These are phyloP conservation scores for Naganishia vaughanmartiniae DNA, from an alignment of 768 basidiomycete species.

Conservation along the genomic window DNA sequence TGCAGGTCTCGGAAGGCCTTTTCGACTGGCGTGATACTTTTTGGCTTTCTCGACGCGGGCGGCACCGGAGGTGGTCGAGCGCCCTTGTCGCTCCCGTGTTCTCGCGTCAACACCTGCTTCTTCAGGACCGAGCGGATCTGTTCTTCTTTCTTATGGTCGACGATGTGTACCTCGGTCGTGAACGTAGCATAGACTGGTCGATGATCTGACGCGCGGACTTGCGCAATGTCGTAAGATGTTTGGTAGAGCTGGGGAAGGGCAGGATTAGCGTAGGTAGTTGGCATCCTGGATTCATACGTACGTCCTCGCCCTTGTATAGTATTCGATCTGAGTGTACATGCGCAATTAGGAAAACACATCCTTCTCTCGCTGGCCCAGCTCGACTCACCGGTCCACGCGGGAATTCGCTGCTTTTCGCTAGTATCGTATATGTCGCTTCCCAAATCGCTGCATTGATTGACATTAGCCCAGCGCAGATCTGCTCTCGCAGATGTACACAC, in stretches of 20 bases:
- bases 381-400: constrained; percentile 87
- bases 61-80: constrained; percentile 10
- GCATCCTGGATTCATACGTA: constrained; percentile 23
- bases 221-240: constrained; percentile 75
- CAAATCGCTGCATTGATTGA: constrained; percentile 45
- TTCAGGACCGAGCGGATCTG: constrained; percentile 54
- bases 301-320: constrained; percentile 68
- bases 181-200: constrained; percentile 89
- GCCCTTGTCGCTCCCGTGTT: not conserved
- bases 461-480: constrained; percentile 14
- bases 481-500: constrained; percentile 59
- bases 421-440: constrained; percentile 81
- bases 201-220: constrained; percentile 89
- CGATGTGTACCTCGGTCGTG: constrained; percentile 68
- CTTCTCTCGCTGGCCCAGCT: constrained; percentile 10
- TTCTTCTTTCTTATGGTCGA: constrained; percentile 73
- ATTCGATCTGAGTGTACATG: constrained; percentile 71
- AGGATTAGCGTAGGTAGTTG: not conserved
- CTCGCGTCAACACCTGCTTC: constrained; percentile 2
- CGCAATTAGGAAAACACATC: constrained; percentile 30
- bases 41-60: constrained; percentile 1
- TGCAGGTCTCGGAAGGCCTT: not conserved
- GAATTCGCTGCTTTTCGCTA: constrained; percentile 92
- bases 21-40: not conserved
- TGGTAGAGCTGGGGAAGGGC: constrained; percentile 59